A percentile compares a stretch with the other conserved stretches of the same genome.
Conservation (phyloP, 176 grass and related monocot species). For the Zizania latifolia region DNA sequence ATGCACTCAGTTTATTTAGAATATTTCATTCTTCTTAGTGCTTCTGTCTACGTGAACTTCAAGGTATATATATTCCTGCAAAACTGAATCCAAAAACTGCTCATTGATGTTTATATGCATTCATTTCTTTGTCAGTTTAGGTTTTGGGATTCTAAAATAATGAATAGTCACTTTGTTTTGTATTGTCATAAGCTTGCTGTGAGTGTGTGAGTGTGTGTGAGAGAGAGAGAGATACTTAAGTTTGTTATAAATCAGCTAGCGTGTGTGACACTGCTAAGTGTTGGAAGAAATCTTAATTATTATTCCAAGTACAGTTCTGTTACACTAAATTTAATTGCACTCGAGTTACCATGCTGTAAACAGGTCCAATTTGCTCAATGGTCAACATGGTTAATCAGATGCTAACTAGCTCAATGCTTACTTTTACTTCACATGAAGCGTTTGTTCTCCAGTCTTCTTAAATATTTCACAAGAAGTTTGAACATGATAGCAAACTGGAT, state of each 20-base stretch:
- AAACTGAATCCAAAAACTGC: conserved; percentile 8
- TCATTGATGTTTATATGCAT: neutral
- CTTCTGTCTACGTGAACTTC: conserved; percentile 8
- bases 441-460: conserved; percentile 1
- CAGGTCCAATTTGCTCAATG: conserved; percentile 32
- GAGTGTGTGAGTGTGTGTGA: too few relatives aligned
- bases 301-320: conserved; percentile 21
- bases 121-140: neutral
- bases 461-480: conserved; percentile 29
- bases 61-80: conserved; percentile 13
- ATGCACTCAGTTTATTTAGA: neutral
- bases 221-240: too few relatives aligned
- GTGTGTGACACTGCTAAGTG: conserved; percentile 32
- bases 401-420: neutral
- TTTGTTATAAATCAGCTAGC: conserved; percentile 25
- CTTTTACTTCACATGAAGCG: conserved; percentile 11
- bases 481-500: neutral
- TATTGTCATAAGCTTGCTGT: neutral
- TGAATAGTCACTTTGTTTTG: neutral
- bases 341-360: conserved; percentile 41
- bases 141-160: conserved; percentile 17
- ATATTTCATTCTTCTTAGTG: conserved; percentile 3
- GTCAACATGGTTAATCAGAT: neutral
- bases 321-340: conserved; percentile 29
- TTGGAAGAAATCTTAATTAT: conserved; percentile 23